Evolutionary conservation across 257 asterid species (phyloP), one percentile per base, ranked within the genome.

Genomic region (Henckelia pumila): DNA sequence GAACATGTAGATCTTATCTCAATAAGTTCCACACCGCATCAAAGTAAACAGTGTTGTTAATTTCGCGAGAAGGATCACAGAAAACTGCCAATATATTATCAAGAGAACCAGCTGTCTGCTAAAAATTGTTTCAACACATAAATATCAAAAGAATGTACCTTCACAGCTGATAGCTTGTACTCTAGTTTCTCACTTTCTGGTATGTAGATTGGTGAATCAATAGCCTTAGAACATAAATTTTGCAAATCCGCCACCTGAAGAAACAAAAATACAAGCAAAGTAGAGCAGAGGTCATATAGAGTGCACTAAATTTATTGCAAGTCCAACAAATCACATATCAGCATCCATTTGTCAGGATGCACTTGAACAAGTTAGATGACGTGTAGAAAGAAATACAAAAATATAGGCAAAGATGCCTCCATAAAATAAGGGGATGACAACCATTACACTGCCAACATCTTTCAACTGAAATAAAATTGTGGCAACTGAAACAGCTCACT

Each of bases 171-270:
- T 78, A 92, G 74, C 85, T 79, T 92, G 71, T 75, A 67, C 70
- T 68, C 68, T 59, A 92, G 82, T 67, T 80, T 80, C 82, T 80
- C 87, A 71, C 88, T 80, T 80, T 86, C 93, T 59, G 71, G 71
- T 29, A 80, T 69, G 74, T 77, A 74, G 75, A 92, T 83, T 30
- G 98, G 95, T 22, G 75, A 83, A 64, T 74, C 75, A 69, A 71
- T 59, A 61, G 83, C 77, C 83, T 83, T 92, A 24, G 71, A 40
- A 68, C 69, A 76, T 79, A 92, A 82, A 40, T 33, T 72, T 73
- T 89, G 95, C 88, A 83, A 76, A 75, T 86, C 91, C 78, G 86
- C 83, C 57, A 92, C 72, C 98, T 92, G 81, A 67, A 60, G 67
- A 55, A 74, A 16, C 53, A 60, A 68, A 62, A 40, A 29, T 23